Evolutionary conservation across 352 stramenopile species (phyloP).

Genomic region (Peronospora belbahrii): DNA sequence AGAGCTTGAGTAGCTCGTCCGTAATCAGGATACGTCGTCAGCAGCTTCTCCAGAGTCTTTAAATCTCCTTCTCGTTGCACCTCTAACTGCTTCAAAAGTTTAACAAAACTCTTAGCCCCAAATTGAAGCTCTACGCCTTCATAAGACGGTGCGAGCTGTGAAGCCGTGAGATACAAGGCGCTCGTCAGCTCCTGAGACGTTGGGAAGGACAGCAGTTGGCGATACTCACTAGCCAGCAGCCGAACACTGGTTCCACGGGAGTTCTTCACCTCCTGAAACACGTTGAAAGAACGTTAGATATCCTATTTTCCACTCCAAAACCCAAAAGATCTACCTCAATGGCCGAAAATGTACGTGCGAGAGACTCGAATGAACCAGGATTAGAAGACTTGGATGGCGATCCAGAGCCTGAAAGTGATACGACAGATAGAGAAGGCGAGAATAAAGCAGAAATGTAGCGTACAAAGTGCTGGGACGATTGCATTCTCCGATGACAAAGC

Average conservation of each 20-base stretch:
- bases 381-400: background rate
- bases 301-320: background rate
- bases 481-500: background rate
- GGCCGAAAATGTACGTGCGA: slow-evolving; percentile 41
- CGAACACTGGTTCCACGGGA: slow-evolving; percentile 46
- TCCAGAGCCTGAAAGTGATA: background rate
- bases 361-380: slow-evolving; percentile 30
- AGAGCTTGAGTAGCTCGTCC: slow-evolving; percentile 42
- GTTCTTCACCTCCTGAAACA: slow-evolving; percentile 35
- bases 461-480: background rate
- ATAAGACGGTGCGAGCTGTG: slow-evolving; percentile 60
- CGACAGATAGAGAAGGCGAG: slow-evolving; percentile 2
- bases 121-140: slow-evolving; percentile 73
- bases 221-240: slow-evolving; percentile 40
- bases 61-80: slow-evolving; percentile 1
- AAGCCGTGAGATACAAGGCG: slow-evolving; percentile 62
- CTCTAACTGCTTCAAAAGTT: slow-evolving; percentile 42
- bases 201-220: slow-evolving; percentile 26
- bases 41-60: slow-evolving; percentile 25
- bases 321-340: slow-evolving; percentile 33
- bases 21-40: slow-evolving; percentile 44
- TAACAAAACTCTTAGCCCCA: slow-evolving; percentile 48
- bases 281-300: background rate
- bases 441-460: background rate
- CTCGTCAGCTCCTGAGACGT: slow-evolving; percentile 32